Evolutionary conservation across 306 rosid species (phyloP).

Genomic region (Quercus dentata): DNA sequence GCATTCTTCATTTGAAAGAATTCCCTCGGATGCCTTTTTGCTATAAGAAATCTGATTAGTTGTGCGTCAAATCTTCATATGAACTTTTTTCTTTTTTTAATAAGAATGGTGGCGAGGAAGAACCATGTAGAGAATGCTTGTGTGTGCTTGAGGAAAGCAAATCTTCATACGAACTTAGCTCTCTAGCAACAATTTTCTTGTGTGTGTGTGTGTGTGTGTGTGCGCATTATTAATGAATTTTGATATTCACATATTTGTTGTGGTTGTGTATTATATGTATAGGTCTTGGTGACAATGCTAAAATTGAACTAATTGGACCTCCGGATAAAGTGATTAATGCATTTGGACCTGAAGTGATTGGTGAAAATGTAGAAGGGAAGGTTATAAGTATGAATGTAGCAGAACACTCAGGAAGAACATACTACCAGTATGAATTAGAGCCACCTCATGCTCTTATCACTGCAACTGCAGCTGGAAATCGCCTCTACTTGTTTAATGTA

Average conservation of each 20-base stretch:
- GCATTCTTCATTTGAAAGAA: background rate
- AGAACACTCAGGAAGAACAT: constrained; percentile 80
- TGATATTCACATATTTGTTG: background rate
- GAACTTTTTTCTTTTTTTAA: background rate
- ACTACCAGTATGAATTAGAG: constrained; percentile 92
- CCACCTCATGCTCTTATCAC: constrained; percentile 91
- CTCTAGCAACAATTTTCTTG: background rate
- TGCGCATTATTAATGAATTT: background rate
- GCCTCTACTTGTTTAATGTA: constrained; percentile 79
- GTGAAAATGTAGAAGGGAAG: constrained; percentile 94
- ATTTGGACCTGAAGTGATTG: constrained; percentile 93
- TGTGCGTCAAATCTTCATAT: background rate
- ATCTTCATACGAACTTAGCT: background rate
- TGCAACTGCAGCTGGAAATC: constrained; percentile 96
- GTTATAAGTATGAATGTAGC: constrained; percentile 55
- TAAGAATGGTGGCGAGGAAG: no score
- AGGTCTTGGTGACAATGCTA: constrained; percentile 84
- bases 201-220: rapidly evolving
- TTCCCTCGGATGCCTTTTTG: background rate
- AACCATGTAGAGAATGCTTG: no score
- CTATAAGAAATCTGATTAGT: background rate
- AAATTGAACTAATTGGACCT: constrained; percentile 77
- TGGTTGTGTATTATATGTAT: constrained; percentile 10
- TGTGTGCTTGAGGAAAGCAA: no score
- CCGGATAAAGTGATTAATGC: constrained; percentile 89